phyloP scores from a whole-genome alignment of 1,139 yeast genomes.

The Wickerhamomyces sp. region DNA sequence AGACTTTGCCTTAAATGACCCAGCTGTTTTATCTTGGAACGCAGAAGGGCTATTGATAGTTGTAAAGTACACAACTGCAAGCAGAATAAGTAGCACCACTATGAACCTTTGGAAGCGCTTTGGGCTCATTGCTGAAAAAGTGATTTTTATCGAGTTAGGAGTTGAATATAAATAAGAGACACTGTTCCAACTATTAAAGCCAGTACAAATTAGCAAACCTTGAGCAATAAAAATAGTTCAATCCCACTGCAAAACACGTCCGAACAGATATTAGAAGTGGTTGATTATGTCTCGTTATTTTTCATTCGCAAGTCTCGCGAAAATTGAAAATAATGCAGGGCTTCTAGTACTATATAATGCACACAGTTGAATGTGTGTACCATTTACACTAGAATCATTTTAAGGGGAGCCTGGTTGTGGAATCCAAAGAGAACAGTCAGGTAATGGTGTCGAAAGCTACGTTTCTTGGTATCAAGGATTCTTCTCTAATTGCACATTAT shows the following conservation, averaged over 20 bases:
- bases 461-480: too few relatives aligned
- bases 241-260: not conserved
- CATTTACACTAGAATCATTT: too few relatives aligned
- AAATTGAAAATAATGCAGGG: not conserved
- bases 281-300: too few relatives aligned
- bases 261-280: too few relatives aligned
- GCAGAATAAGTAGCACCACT: not conserved
- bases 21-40: too few relatives aligned
- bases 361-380: too few relatives aligned
- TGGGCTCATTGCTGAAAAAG: not conserved
- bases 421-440: too few relatives aligned
- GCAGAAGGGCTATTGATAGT: not conserved
- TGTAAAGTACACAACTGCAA: not conserved
- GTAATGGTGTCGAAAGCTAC: too few relatives aligned
- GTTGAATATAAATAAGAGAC: not conserved
- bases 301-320: not conserved
- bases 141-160: not conserved
- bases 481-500: too few relatives aligned
- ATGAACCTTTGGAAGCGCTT: constrained; percentile 1
- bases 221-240: not conserved
- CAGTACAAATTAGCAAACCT: not conserved
- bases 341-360: not conserved
- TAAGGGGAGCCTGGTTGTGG: not conserved
- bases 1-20: too few relatives aligned
- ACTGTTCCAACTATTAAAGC: not conserved